Base-by-base conservation (phyloP, 192 early-diverging fungal genomes). In the Podila epicladia region DNA sequence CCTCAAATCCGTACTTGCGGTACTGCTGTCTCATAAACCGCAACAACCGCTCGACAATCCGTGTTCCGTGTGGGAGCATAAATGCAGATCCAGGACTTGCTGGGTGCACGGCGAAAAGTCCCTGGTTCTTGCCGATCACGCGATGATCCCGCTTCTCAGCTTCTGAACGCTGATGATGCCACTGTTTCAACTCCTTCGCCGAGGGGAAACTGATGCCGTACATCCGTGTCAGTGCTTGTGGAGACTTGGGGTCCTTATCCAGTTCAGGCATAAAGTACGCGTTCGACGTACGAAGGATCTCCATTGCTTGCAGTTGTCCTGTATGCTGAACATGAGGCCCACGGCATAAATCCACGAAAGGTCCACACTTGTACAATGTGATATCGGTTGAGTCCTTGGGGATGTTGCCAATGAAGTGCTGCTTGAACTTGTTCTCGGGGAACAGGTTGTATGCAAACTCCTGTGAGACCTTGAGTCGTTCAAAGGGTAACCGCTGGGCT, bases 1-100 rank as follows among this genome's bases (percentile, higher is more conserved):
- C 96, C 15, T 95, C 85, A 61, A 92, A 97, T 0, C 94, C 95
- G 66, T 87, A 94, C 35, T 86, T 82, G 1, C 84, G 83, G 64
- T 97, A 97, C 74, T 97, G 91, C 8, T 74, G 72, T 32, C 95
- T 85, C 64, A 98, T 86, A 71, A 93, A 90, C 9, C 90, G 84
- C 82, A 94, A 85, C 12, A 98, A 82, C 41, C 87, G 83, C 61
- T 95, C 89, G 29, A 95, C 91, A 72, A 98, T 93, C 58, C 95
- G 87, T n/a, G 91, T 92, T 31, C 90, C 92, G 49, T 92, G 91
- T 2, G 92, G 95, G 37, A 94, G 73, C 85, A 94, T 90, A 57
- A 94, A 94, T 5, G 89, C 88, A 2, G 93, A 94, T 26, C 92
- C 92, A 12, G 91, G 92, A 49, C 90, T 91, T 65, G 85, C 84